Conservation (phyloP, 495 filamentous ascomycete genomes). For the Xylaria grammica region DNA sequence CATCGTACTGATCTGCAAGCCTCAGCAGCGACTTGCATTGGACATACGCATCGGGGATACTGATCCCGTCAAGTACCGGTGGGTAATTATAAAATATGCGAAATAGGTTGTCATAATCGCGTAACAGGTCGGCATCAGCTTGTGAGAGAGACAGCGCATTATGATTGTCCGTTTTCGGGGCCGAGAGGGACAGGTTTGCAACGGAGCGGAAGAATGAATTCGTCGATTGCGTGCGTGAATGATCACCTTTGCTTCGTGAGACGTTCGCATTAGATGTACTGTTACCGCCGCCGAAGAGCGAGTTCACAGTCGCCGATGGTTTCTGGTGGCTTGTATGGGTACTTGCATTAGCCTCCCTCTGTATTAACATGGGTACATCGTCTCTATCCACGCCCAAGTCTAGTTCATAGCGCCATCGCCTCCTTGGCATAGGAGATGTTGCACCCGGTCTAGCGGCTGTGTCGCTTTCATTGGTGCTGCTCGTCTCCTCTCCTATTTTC, state of each 20-base stretch:
- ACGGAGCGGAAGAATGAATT: slow-evolving; percentile 86
- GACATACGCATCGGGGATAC: slow-evolving; percentile 87
- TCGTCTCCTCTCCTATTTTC: slow-evolving; percentile 63
- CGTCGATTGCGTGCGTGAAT: slow-evolving; percentile 60
- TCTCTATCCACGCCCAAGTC: slow-evolving; percentile 75
- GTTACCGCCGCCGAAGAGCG: slow-evolving; percentile 49
- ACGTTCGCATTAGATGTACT: slow-evolving; percentile 30
- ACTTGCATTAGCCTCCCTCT: slow-evolving; percentile 58
- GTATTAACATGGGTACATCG: slow-evolving; percentile 86
- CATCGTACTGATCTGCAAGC: slow-evolving; percentile 91
- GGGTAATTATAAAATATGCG: slow-evolving; percentile 92
- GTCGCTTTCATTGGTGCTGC: slow-evolving; percentile 35
- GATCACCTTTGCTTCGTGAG: slow-evolving; percentile 45
- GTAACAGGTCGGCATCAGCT: slow-evolving; percentile 70
- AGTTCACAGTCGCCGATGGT: slow-evolving; percentile 32
- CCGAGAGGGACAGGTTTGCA: slow-evolving; percentile 70
- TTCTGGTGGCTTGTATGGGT: slow-evolving; percentile 17
- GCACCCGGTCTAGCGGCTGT: slow-evolving; percentile 27
- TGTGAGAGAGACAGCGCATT: slow-evolving; percentile 46
- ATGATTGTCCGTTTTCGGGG: slow-evolving; percentile 34
- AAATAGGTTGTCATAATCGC: slow-evolving; percentile 92
- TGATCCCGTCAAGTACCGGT: slow-evolving; percentile 76
- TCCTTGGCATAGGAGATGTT: slow-evolving; percentile 50
- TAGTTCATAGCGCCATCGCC: slow-evolving; percentile 84
- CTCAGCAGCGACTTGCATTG: slow-evolving; percentile 87